Evolutionary conservation across 768 basidiomycete genomes (phyloP).

Genomic region (Panellus pusillus): DNA sequence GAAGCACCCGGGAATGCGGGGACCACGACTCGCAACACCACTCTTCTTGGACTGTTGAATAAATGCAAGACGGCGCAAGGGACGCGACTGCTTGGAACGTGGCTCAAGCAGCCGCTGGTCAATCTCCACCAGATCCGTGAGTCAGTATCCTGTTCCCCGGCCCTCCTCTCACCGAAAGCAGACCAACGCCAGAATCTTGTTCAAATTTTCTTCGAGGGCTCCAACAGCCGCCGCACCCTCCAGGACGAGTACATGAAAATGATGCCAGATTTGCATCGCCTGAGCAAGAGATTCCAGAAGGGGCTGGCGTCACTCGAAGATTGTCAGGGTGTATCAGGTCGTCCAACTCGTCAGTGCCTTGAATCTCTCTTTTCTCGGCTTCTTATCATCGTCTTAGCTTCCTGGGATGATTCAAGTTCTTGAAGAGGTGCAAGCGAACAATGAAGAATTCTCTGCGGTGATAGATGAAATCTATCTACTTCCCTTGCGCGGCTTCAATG

Average conservation of each 20-base stretch:
- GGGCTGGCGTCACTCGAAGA: constrained; percentile 85
- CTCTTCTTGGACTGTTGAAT: constrained; percentile 86
- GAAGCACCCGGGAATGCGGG: constrained; percentile 67
- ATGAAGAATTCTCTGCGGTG: constrained; percentile 48
- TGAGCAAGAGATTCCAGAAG: constrained; percentile 90
- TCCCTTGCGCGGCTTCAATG: constrained; percentile 56
- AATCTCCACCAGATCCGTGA: constrained; percentile 91
- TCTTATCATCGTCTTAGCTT: constrained; percentile 43
- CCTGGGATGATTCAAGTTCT: constrained; percentile 72
- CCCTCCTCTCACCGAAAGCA: constrained; percentile 28
- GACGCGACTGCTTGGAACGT: constrained; percentile 79
- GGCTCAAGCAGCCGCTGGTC: constrained; percentile 95
- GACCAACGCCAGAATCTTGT: constrained; percentile 88
- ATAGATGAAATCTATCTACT: constrained; percentile 68
- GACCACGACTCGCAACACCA: constrained; percentile 75
- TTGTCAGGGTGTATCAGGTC: constrained; percentile 94
- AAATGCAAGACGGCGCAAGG: constrained; percentile 97
- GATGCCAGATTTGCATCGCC: constrained; percentile 92
- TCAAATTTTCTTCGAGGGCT: constrained; percentile 80
- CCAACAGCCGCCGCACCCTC: constrained; percentile 64
- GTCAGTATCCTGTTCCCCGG: constrained; percentile 29
- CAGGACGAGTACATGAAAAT: constrained; percentile 88
- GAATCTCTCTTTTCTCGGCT: background rate
- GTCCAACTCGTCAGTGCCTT: constrained; percentile 63
- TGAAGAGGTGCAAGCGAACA: constrained; percentile 45